These are phyloP conservation scores for Pterocarpus macrocarpus DNA, from an alignment of 306 rosid species.

Conservation along the genomic window DNA sequence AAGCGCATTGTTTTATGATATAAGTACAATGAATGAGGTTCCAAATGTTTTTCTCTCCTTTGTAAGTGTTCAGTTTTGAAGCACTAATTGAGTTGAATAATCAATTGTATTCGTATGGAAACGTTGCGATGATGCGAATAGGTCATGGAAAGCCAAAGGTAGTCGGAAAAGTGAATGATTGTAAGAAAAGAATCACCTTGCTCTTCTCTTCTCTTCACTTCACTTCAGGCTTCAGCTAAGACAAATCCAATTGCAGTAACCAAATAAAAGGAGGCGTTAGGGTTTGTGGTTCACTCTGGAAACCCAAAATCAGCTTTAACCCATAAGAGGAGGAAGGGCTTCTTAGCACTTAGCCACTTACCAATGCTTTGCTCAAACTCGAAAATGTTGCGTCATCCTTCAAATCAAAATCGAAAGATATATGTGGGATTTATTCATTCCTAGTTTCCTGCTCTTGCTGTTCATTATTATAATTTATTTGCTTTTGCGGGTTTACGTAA, in stretches of 20 bases:
- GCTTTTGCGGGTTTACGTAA: too few relatives aligned
- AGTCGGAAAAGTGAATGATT: conserved; percentile 7
- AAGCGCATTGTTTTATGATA: background rate
- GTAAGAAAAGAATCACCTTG: background rate
- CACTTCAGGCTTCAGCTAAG: background rate
- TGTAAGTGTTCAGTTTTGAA: background rate
- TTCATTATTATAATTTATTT: too few relatives aligned
- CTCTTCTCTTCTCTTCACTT: too few relatives aligned
- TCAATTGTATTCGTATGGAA: background rate
- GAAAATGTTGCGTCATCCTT: background rate
- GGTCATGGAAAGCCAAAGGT: background rate
- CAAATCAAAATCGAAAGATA: background rate
- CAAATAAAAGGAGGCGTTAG: conserved; percentile 33
- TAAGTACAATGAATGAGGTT: background rate
- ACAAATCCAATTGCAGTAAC: background rate
- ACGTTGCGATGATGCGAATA: background rate
- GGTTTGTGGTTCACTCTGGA: conserved; percentile 35
- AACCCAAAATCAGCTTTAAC: background rate
- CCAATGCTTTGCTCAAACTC: background rate
- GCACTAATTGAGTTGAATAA: background rate
- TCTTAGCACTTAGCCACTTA: background rate
- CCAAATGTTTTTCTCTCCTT: too few relatives aligned
- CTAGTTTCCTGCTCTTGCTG: too few relatives aligned
- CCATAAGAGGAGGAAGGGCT: background rate
- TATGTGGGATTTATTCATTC: background rate